Conservation (phyloP, 116 monocot genomes). For the Cymodocea nodosa region DNA sequence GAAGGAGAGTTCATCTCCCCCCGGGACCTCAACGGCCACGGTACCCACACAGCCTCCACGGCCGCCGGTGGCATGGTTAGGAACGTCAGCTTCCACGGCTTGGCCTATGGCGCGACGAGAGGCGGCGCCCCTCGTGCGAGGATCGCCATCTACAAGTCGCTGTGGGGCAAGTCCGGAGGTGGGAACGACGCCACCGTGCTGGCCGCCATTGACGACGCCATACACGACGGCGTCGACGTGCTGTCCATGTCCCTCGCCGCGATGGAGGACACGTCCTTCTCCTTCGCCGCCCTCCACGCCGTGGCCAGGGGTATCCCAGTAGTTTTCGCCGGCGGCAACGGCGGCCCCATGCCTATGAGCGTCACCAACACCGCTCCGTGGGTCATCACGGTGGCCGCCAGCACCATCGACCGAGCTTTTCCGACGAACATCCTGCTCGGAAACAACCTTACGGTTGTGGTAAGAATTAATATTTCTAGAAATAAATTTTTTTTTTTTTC, state of each 20-base stretch:
- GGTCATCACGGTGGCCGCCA: constrained; percentile 54
- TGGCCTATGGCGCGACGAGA: constrained; percentile 17
- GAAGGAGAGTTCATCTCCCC: constrained; percentile 29
- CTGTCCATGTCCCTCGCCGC: constrained; percentile 39
- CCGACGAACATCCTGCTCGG: constrained; percentile 41
- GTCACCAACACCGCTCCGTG: constrained; percentile 30
- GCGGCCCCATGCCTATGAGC: constrained; percentile 25
- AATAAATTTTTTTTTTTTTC: too few relatives aligned
- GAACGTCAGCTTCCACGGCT: constrained; percentile 21
- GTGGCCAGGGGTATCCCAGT: constrained; percentile 39
- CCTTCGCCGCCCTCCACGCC: constrained; percentile 20
- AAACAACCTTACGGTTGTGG: constrained; percentile 29
- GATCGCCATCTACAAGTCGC: constrained; percentile 48
- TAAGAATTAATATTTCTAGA: too few relatives aligned
- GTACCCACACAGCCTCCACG: constrained; percentile 55
- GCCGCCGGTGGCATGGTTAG: constrained; percentile 21
- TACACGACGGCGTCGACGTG: constrained; percentile 62
- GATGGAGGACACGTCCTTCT: not conserved
- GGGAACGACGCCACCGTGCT: constrained; percentile 17
- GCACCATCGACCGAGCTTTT: constrained; percentile 46
- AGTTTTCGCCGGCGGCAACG: constrained; percentile 37
- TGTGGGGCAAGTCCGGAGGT: constrained; percentile 3
- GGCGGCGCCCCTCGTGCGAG: constrained; percentile 51
- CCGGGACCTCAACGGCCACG: constrained; percentile 34
- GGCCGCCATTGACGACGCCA: constrained; percentile 46